Percentiles rank a stretch among this genome's conserved stretches.
These are phyloP conservation scores for Sedum album DNA, from an alignment of 164 flowering plant species.

Conservation along the genomic window DNA sequence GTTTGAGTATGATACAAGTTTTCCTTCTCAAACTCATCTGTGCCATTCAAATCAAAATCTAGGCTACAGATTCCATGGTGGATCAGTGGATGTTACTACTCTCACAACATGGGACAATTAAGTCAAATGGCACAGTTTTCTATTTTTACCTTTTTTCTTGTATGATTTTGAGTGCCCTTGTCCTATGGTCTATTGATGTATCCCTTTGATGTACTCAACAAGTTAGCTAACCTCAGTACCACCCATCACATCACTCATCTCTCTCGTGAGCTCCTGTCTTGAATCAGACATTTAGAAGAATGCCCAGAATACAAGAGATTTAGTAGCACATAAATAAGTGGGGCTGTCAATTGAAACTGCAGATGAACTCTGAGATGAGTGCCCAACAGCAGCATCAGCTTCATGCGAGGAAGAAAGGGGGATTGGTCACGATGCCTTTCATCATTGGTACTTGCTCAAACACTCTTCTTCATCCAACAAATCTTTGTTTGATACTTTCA, in stretches of 20 bases:
- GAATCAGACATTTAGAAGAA: background rate
- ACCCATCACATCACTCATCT: background rate
- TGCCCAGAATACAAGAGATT: background rate
- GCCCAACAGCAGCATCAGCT: constrained; percentile 3
- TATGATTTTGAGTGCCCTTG: background rate
- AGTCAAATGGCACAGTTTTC: background rate
- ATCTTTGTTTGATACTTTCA: background rate
- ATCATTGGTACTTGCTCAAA: constrained; percentile 37
- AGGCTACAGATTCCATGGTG: no score
- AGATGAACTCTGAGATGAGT: background rate
- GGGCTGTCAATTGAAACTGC: background rate
- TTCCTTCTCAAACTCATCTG: no score
- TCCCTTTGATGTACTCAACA: constrained; percentile 1
- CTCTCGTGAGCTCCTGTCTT: background rate
- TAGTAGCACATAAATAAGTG: background rate
- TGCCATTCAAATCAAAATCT: no score
- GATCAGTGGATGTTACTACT: no score
- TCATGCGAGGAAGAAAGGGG: constrained; percentile 23
- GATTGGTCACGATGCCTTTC: constrained; percentile 42
- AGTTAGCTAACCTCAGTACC: background rate
- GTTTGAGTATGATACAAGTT: no score
- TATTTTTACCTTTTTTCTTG: background rate
- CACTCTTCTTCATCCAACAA: background rate
- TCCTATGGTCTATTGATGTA: background rate
- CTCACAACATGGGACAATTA: no score